These are phyloP conservation scores for Blumeria hordei DNA, from an alignment of 2,329 filamentous ascomycete genomes.

Conservation along the genomic window DNA sequence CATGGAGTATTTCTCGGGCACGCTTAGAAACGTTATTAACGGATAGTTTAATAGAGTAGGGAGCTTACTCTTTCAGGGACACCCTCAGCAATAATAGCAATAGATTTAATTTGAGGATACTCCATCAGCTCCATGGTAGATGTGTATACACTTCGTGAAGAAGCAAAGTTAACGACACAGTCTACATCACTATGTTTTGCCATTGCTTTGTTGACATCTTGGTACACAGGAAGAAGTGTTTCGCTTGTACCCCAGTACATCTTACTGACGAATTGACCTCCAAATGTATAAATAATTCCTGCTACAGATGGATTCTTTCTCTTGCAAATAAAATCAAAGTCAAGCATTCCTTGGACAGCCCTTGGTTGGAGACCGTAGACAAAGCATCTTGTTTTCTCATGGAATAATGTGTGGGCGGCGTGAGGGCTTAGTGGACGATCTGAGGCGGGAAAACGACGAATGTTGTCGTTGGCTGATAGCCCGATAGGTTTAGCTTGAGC, in stretches of 20 bases:
- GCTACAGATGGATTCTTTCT: conserved; percentile 86
- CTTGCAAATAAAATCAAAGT: conserved; percentile 99
- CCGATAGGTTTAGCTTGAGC: conserved; percentile 13
- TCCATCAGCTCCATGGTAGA: conserved; percentile 98
- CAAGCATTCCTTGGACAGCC: conserved; percentile 79
- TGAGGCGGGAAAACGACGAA: conserved; percentile 81
- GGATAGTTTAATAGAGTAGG: background rate
- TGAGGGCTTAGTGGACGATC: conserved; percentile 80
- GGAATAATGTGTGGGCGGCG: conserved; percentile 79
- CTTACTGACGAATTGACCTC: conserved; percentile 99
- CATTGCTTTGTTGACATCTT: conserved; percentile 76
- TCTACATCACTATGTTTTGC: conserved; percentile 94
- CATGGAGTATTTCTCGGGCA: conserved; percentile 90
- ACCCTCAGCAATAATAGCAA: conserved; percentile 98
- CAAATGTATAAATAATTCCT: conserved; percentile 99
- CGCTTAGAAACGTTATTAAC: conserved; percentile 28
- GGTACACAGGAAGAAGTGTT: conserved; percentile 95
- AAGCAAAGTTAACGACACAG: conserved; percentile 97
- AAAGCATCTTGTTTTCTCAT: conserved; percentile 98
- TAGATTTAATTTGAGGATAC: conserved; percentile 88
- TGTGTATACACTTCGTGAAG: conserved; percentile 92
- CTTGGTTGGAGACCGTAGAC: conserved; percentile 97
- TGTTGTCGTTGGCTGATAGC: conserved; percentile 70
- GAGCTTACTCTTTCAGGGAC: conserved; percentile 77
- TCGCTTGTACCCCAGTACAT: conserved; percentile 99